phyloP scores from a whole-genome alignment of 176 grass and related monocot genomes.

The Raddia guianensis region DNA sequence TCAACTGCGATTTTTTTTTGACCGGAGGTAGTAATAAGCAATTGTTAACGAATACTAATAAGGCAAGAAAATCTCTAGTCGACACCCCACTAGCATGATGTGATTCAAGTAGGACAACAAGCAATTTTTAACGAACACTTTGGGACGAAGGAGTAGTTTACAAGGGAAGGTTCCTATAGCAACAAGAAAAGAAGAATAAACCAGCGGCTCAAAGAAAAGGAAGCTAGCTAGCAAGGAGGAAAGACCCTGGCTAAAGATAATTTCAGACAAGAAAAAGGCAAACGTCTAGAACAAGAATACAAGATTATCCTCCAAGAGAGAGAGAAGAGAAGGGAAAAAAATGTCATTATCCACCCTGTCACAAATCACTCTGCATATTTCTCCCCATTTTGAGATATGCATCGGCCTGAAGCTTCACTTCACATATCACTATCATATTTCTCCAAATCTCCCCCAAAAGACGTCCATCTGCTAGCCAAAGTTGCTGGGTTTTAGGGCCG shows the following conservation, averaged over 20 bases:
- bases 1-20: no score
- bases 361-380: no score
- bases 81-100: neutral
- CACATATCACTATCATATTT: neutral
- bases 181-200: neutral
- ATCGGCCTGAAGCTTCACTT: neutral
- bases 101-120: neutral
- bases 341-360: neutral
- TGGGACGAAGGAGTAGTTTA: neutral
- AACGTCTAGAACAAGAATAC: conserved; percentile 35
- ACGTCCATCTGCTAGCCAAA: neutral
- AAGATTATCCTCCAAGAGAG: conserved; percentile 21
- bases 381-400: neutral
- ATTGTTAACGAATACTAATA: no score
- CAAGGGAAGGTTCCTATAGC: neutral
- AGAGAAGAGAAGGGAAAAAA: no score
- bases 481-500: no score
- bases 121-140: neutral
- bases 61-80: neutral
- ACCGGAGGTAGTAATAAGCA: no score
- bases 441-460: neutral
- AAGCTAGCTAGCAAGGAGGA: no score
- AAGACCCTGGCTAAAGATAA: neutral
- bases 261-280: neutral
- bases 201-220: neutral